Conservation (phyloP, 441 rosid genomes). For the Erodium trifolium region DNA sequence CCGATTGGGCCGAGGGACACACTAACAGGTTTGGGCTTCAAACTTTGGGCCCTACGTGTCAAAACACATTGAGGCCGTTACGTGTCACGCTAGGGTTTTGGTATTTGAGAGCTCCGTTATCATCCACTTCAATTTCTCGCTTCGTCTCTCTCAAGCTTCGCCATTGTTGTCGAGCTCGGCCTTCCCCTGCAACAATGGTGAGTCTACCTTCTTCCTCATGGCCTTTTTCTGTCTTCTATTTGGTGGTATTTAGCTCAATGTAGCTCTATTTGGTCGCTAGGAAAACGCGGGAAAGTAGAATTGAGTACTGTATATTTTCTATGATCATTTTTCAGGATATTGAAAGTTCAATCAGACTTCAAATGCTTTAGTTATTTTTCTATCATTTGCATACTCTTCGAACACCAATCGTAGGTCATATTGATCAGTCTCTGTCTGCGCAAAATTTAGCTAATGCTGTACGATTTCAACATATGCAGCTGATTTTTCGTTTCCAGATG, state of each 20-base stretch:
- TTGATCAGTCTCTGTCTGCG: background rate
- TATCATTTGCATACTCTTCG: background rate
- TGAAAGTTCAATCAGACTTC: background rate
- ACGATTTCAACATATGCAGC: background rate
- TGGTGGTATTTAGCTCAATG: background rate
- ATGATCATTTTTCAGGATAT: background rate
- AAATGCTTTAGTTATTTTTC: background rate
- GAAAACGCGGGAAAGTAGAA: background rate
- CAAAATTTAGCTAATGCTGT: too few relatives aligned
- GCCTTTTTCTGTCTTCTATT: background rate
- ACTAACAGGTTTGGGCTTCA: background rate
- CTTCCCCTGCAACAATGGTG: slow-evolving; percentile 7
- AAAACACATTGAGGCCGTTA: background rate
- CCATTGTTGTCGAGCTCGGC: background rate
- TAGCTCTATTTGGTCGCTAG: background rate
- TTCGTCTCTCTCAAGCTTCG: background rate
- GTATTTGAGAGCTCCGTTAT: slow-evolving; percentile 3
- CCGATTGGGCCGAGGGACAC: background rate
- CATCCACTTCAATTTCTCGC: background rate
- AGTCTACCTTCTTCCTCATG: background rate
- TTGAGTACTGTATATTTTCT: background rate
- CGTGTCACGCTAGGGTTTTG: slow-evolving; percentile 2
- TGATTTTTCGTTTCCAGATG: slow-evolving; percentile 2
- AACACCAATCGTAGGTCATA: background rate
- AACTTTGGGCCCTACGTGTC: background rate